Evolutionary conservation across 768 basidiomycete genomes (phyloP).

Genomic region (Termitomyces sp.): DNA sequence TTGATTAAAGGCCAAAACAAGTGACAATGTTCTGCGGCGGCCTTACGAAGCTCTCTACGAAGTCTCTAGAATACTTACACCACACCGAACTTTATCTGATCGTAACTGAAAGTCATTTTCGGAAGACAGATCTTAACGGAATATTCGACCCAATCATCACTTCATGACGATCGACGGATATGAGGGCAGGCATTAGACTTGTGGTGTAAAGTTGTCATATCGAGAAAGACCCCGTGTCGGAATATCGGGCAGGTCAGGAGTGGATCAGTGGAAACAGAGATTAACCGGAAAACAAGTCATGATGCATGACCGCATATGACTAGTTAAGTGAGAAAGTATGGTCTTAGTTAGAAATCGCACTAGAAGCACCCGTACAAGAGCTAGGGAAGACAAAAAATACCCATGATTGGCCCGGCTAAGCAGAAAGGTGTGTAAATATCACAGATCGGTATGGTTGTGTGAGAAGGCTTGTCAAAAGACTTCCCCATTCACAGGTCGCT

Average conservation of each 20-base stretch:
- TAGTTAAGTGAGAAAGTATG: background rate
- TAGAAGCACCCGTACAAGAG: background rate
- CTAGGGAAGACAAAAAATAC: too few species aligned
- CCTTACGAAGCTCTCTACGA: background rate
- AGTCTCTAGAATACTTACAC: background rate
- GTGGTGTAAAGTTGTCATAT: constrained; percentile 10
- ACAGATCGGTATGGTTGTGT: background rate
- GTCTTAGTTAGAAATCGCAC: background rate
- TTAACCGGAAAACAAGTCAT: constrained; percentile 1
- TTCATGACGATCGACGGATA: background rate
- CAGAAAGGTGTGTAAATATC: background rate
- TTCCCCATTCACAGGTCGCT: constrained; percentile 5
- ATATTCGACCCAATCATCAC: background rate
- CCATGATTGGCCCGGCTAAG: background rate
- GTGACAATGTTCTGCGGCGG: background rate
- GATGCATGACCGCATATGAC: constrained; percentile 1
- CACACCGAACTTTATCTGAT: background rate
- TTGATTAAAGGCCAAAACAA: background rate
- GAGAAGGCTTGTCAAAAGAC: background rate
- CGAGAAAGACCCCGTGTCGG: background rate
- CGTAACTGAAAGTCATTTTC: background rate
- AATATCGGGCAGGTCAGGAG: constrained; percentile 5
- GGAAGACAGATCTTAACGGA: background rate
- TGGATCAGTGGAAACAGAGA: constrained; percentile 3
- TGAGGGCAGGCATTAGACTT: constrained; percentile 5